Evolutionary conservation across 495 filamentous ascomycete species (phyloP), one percentile per base, ranked within the genome.

Genomic region (Aspergillus cavernicola): DNA sequence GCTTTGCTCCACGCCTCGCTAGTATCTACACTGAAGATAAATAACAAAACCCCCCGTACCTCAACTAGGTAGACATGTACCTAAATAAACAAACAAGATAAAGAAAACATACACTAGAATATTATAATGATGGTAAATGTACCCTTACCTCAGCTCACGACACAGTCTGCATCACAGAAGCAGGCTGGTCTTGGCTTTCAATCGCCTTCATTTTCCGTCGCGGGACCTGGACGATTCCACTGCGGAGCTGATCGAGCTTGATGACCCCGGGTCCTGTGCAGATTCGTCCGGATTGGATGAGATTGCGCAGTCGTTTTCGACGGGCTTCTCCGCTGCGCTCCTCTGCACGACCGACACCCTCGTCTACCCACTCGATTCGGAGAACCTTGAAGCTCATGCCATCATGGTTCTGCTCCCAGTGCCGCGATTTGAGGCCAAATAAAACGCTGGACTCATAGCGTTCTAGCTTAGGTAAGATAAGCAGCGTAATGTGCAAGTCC

Each of bases 321-420:
- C 82, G 76, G 12, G 81, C 84, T 46, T 78, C 77, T 28, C 81
- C 82, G 48, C 78, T 72, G 50, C 85, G 79, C 56, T 84, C 81
- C 70, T 88, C 82, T 9, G 84, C 82, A 22, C 83, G 81, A 0
- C 78, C 85, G 9, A 80, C 68, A 0, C 78, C 78, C 41, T 85
- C 90, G 53, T 95, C 87, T 12, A 88, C 86, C 85, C 88, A 97
- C 23, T 88, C 81, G 13, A 96, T 74, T 23, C 82, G 78, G 37
- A 81, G 72, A 16, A 98, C 80, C 71, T 84, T 89, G 71, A 89
- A 97, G 61, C 90, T 96, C 73, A 95, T 80, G 1, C 93, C 93
- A 52, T 96, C 90, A 59, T 97, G 92, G 19, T 56, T 64, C 6
- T 74, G 73, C 2, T 70, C 64, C 77, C 89, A 97, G 40, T 82